phyloP scores from a whole-genome alignment of 495 filamentous ascomycete genomes.

The Amniculicola lignicola region DNA sequence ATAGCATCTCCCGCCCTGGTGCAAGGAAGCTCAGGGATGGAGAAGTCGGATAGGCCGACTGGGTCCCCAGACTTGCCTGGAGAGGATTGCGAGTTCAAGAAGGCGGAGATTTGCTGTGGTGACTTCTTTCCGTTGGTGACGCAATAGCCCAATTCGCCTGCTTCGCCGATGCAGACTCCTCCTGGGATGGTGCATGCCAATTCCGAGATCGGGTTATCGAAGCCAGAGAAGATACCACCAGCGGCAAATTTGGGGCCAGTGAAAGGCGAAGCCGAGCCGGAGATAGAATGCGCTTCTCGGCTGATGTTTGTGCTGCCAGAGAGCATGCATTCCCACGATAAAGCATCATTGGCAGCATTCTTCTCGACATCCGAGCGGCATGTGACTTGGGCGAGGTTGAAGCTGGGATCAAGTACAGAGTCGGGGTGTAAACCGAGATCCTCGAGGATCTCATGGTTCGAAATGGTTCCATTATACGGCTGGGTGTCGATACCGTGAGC shows the following conservation, averaged over 20 bases:
- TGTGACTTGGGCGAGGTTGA: conserved; percentile 17
- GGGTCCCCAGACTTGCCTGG: background rate
- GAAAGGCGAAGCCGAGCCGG: background rate
- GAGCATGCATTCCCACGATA: conserved; percentile 17
- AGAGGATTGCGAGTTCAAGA: background rate
- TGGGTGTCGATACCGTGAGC: conserved; percentile 32
- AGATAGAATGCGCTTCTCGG: background rate
- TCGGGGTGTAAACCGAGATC: conserved; percentile 21
- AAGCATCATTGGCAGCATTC: background rate
- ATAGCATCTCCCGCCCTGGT: background rate
- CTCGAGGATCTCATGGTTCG: conserved; percentile 21
- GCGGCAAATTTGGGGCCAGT: conserved; percentile 2
- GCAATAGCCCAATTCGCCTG: background rate
- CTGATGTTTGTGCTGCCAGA: conserved; percentile 1
- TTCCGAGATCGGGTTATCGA: conserved; percentile 4
- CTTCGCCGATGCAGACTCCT: conserved; percentile 5
- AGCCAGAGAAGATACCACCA: background rate
- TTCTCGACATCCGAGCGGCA: too few species aligned
- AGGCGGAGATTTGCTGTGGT: background rate
- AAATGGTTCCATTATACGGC: background rate
- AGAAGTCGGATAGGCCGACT: background rate
- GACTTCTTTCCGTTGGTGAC: background rate
- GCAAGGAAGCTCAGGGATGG: background rate
- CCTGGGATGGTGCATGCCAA: conserved; percentile 3
- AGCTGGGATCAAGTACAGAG: conserved; percentile 16